Conservation (phyloP, 345 rosid genomes). For the Firmiana major region DNA sequence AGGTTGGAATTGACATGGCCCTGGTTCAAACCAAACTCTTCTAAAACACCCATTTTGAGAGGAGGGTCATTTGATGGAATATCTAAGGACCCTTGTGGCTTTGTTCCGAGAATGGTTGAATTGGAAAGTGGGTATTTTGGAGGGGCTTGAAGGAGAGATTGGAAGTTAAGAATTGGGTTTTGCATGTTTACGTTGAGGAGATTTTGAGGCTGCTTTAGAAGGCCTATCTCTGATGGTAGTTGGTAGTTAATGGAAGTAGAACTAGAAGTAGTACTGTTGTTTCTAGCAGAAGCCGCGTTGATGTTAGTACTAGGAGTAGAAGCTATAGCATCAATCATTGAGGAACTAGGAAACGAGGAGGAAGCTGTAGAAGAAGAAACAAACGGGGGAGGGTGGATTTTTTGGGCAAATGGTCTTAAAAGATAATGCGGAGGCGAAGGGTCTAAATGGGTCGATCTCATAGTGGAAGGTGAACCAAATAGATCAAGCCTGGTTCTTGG, state of each 20-base stretch:
- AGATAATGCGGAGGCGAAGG: slow-evolving; percentile 46
- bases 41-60: slow-evolving; percentile 44
- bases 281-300: slow-evolving; percentile 4
- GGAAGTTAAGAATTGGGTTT: slow-evolving; percentile 56
- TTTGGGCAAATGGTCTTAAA: slow-evolving; percentile 50
- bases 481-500: slow-evolving; percentile 66
- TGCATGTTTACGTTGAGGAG: slow-evolving; percentile 44
- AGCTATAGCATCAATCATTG: slow-evolving; percentile 36
- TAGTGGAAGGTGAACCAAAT: slow-evolving; percentile 45
- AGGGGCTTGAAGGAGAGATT: slow-evolving; percentile 55
- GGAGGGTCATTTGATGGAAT: slow-evolving; percentile 22
- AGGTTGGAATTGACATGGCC: slow-evolving; percentile 32
- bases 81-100: slow-evolving; percentile 16
- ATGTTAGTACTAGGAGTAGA: slow-evolving; percentile 19
- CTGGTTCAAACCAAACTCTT: slow-evolving; percentile 42
- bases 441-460: slow-evolving; percentile 37
- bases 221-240: slow-evolving; percentile 26
- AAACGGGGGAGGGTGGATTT: slow-evolving; percentile 36
- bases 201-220: slow-evolving; percentile 24
- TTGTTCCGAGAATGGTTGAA: slow-evolving; percentile 30
- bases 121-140: slow-evolving; percentile 35
- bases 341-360: slow-evolving; percentile 15
- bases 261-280: slow-evolving; percentile 9
- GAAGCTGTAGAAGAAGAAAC: slow-evolving; percentile 25
- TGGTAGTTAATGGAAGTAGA: slow-evolving; percentile 32